These are phyloP conservation scores for Leishmania braziliensis DNA, from an alignment of 208 protist species.

Conservation along the genomic window DNA sequence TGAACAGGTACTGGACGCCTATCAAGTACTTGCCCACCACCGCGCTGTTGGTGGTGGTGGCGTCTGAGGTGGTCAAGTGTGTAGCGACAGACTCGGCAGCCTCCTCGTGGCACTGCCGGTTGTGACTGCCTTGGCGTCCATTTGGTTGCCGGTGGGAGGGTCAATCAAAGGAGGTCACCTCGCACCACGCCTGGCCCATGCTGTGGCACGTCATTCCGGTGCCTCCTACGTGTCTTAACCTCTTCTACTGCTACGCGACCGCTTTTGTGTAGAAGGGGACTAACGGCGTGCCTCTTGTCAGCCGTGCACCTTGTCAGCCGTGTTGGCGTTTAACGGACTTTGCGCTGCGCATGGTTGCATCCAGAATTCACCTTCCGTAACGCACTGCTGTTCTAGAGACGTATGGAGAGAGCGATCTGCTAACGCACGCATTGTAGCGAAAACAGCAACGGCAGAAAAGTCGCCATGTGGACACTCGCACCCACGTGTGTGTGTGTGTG, in stretches of 20 bases:
- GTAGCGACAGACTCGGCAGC: constrained; percentile 37
- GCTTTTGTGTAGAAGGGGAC: constrained; percentile 22
- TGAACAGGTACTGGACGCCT: constrained; percentile 20
- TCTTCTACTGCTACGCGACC: constrained; percentile 29
- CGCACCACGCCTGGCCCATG: constrained; percentile 37
- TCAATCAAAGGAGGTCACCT: constrained; percentile 23
- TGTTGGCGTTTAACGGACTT: constrained; percentile 15
- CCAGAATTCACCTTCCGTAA: too few relatives aligned
- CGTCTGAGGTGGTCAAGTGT: constrained; percentile 32
- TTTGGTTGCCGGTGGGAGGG: constrained; percentile 39
- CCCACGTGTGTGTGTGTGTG: too few relatives aligned
- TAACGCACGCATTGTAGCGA: too few relatives aligned
- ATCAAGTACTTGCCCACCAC: constrained; percentile 39
- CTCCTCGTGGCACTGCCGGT: constrained; percentile 33
- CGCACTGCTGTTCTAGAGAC: neutral
- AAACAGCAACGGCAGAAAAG: too few relatives aligned
- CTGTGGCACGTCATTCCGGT: constrained; percentile 41
- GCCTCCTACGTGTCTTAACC: constrained; percentile 32
- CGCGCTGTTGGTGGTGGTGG: constrained; percentile 30
- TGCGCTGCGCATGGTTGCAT: constrained; percentile 5
- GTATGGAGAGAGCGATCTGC: neutral
- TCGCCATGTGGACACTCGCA: too few relatives aligned
- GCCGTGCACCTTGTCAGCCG: constrained; percentile 1
- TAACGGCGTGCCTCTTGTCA: constrained; percentile 8
- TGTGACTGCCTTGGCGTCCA: constrained; percentile 30